Base-by-base conservation (phyloP, 2,329 filamentous ascomycete species). In the Hymenoscyphus salicellus region DNA sequence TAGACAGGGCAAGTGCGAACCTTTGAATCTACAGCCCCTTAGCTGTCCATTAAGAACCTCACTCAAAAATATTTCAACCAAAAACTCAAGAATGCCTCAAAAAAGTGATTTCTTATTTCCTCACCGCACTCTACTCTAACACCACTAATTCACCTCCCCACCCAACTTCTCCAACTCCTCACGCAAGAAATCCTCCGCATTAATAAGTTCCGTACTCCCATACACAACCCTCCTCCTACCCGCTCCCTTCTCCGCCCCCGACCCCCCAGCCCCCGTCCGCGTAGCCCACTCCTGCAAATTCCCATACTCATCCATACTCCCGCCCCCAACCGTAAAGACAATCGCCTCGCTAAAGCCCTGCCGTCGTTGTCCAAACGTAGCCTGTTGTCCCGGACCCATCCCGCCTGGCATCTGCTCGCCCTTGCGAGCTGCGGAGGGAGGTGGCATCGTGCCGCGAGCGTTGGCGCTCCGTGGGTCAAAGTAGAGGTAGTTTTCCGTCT, bases 231-330 rank as follows among this genome's bases (percentile, higher is more conserved):
- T 84, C 70, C 92, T 84, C 78, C 91, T 90, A 76, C 86, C 89
- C 26, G 86, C 83, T 8, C 86, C 84, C 10, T 79, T 79, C 58
- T 80, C 76, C 5, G 80, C 78, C 16, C 73, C 71, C 17, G 75
- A 75, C 2, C 75, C 72, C 3, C 72, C 74, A 5, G 74, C 78
- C 16, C 86, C 86, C 3, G 92, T 93, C 69, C 94, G 84, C 76
- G 86, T 87, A 5, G 94, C 92, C 95, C 95, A 99, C 75, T 98
- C 95, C 76, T 97, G 92, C 75, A 99, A 77, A 77, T 99, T 99
- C 23, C 93, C 94, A 76, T 98, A 99, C 77, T 99, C 95, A 72
- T 99, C 95, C 91, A 99, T 98, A 75, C 93, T 97, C 52, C 95
- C 95, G 57, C 96, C 95, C 3, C 95, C 95, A 2, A 96, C 92